These are phyloP conservation scores for Tolypocladium album DNA, from an alignment of 2,329 filamentous ascomycete genomes.

Conservation along the genomic window DNA sequence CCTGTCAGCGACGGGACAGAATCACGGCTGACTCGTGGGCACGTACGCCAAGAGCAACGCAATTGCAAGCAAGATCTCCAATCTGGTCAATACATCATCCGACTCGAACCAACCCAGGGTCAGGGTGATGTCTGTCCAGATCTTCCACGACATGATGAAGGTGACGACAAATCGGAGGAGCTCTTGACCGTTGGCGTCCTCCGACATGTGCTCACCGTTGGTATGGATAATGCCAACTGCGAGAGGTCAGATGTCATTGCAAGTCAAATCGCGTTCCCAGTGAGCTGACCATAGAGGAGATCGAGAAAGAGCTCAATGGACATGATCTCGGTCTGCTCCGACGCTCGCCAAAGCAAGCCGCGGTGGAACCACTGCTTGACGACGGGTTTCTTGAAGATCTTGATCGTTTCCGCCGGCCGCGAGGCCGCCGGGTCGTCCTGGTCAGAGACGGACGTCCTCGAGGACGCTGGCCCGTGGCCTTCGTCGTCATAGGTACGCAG, in stretches of 20 bases:
- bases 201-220: slow-evolving; percentile 49
- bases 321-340: slow-evolving; percentile 47
- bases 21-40: not conserved
- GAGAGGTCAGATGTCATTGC: not conserved
- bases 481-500: slow-evolving; percentile 35
- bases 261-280: not conserved
- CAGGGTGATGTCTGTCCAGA: slow-evolving; percentile 49
- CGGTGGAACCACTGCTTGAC: slow-evolving; percentile 57
- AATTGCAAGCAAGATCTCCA: slow-evolving; percentile 50
- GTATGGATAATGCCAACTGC: slow-evolving; percentile 51
- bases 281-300: slow-evolving; percentile 39
- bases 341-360: slow-evolving; percentile 51
- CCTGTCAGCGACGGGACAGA: not conserved
- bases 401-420: slow-evolving; percentile 34
- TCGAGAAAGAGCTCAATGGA: slow-evolving; percentile 57
- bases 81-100: slow-evolving; percentile 47
- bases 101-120: slow-evolving; percentile 52
- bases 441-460: slow-evolving; percentile 9
- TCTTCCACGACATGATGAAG: slow-evolving; percentile 53
- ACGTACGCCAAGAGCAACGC: slow-evolving; percentile 45
- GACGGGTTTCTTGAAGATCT: slow-evolving; percentile 47
- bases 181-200: slow-evolving; percentile 41
- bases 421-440: slow-evolving; percentile 1
- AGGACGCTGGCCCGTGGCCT: slow-evolving; percentile 6
- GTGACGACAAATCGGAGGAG: slow-evolving; percentile 50